Percentiles rank a stretch among this genome's conserved stretches.
phyloP scores from a whole-genome alignment of 768 basidiomycete species.

The Hydnomerulius pinastri region DNA sequence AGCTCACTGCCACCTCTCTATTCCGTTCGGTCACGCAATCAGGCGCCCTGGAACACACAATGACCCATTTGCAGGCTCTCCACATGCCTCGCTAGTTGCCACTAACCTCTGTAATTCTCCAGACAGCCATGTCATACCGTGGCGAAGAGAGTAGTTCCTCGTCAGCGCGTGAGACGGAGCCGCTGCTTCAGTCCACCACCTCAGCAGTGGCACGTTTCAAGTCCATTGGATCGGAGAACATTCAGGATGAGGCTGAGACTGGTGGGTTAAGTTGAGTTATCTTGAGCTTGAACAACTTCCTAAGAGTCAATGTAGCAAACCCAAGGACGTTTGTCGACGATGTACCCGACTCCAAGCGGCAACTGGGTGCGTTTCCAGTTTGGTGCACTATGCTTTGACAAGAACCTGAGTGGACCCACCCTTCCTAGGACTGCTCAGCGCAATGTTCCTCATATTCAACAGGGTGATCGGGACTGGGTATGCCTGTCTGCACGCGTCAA shows the following conservation, averaged over 20 bases:
- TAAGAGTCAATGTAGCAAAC: slow-evolving; percentile 7
- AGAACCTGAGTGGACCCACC: background rate
- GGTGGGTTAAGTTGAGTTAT: background rate
- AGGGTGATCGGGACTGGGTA: slow-evolving; percentile 76
- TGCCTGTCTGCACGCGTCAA: slow-evolving; percentile 1
- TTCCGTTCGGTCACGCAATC: too few relatives aligned
- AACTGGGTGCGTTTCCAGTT: slow-evolving; percentile 43
- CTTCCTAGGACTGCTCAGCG: slow-evolving; percentile 40
- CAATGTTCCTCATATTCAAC: slow-evolving; percentile 72
- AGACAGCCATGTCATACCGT: background rate
- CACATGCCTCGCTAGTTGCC: background rate
- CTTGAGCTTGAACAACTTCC: background rate
- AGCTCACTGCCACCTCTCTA: too few relatives aligned
- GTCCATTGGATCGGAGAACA: background rate
- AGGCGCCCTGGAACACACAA: too few relatives aligned
- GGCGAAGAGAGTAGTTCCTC: background rate
- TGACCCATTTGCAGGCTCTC: background rate
- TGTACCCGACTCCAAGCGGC: slow-evolving; percentile 48
- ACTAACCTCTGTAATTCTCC: background rate
- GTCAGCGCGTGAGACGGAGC: slow-evolving; percentile 3
- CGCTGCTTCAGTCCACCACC: slow-evolving; percentile 1
- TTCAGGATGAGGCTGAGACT: background rate
- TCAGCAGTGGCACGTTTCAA: background rate
- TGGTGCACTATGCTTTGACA: slow-evolving; percentile 6
- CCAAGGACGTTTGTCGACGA: slow-evolving; percentile 37